Evolutionary conservation across 2,329 filamentous ascomycete species (phyloP).

Genomic region (Claviceps sp.): DNA sequence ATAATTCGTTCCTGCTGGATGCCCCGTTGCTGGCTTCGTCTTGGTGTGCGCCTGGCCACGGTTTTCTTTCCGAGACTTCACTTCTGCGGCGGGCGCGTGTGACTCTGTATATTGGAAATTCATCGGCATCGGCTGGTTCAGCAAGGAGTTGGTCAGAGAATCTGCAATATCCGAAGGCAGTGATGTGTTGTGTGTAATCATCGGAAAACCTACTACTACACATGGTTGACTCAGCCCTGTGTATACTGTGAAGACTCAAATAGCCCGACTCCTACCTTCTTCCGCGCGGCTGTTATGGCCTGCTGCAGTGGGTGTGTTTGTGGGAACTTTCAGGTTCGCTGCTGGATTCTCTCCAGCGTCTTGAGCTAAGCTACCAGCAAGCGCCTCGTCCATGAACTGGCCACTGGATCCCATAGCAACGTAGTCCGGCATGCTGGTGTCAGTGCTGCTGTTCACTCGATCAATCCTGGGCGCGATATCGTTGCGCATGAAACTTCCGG

Average conservation of each 20-base stretch:
- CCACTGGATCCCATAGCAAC: constrained; percentile 8
- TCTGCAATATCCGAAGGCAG: constrained; percentile 24
- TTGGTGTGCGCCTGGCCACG: constrained; percentile 11
- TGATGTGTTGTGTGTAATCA: constrained; percentile 8
- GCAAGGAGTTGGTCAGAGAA: constrained; percentile 32
- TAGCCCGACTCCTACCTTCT: constrained; percentile 8
- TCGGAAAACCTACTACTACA: constrained; percentile 10
- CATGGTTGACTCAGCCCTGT: neutral
- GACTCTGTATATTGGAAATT: constrained; percentile 19
- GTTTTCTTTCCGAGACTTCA: constrained; percentile 33
- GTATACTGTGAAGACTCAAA: neutral
- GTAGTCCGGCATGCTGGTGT: constrained; percentile 31
- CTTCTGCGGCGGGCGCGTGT: constrained; percentile 20
- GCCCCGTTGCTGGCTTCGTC: constrained; percentile 8
- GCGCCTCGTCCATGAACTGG: constrained; percentile 4
- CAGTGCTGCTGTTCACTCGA: constrained; percentile 20
- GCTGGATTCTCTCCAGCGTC: constrained; percentile 15
- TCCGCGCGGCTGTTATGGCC: constrained; percentile 4
- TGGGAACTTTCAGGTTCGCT: constrained; percentile 22
- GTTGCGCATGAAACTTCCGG: constrained; percentile 4
- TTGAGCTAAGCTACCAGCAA: constrained; percentile 16
- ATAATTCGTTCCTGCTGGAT: constrained; percentile 5
- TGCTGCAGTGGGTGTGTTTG: constrained; percentile 27
- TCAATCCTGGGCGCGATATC: constrained; percentile 8
- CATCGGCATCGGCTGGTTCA: constrained; percentile 32